phyloP scores from a whole-genome alignment of 306 rosid species.

The Quercus variabilis region DNA sequence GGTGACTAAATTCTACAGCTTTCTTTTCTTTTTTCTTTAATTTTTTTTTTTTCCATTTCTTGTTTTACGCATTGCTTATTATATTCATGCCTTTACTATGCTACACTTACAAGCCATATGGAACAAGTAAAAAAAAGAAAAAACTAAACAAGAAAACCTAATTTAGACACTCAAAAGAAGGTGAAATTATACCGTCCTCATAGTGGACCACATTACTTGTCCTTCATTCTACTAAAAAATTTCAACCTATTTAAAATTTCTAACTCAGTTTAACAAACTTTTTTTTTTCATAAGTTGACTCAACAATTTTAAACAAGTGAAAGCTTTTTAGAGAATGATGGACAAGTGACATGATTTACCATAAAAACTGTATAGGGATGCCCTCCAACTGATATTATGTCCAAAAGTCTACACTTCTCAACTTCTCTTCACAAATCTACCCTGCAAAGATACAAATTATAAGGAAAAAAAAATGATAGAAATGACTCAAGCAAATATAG shows the following conservation, averaged over 20 bases:
- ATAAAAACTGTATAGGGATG: background rate
- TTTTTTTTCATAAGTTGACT: too few relatives aligned
- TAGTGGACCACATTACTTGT: too few relatives aligned
- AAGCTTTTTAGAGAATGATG: too few relatives aligned
- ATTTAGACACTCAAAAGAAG: slow-evolving; percentile 12
- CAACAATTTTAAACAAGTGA: too few relatives aligned
- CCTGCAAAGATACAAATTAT: slow-evolving; percentile 40
- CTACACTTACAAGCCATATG: background rate
- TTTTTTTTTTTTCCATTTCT: background rate
- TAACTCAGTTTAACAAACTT: too few relatives aligned
- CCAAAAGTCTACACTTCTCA: slow-evolving; percentile 30
- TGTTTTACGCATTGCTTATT: background rate
- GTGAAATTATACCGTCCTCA: rapidly evolving
- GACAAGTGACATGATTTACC: too few relatives aligned
- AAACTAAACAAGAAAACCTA: background rate
- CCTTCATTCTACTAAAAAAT: too few relatives aligned
- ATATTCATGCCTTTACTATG: background rate
- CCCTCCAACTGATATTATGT: slow-evolving; percentile 9
- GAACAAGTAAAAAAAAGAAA: too few relatives aligned
- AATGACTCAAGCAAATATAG: background rate
- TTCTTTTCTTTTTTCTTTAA: background rate
- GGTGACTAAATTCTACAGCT: background rate
- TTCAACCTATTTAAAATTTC: too few relatives aligned
- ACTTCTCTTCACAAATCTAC: slow-evolving; percentile 86
- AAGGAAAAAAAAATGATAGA: background rate